Conservation (phyloP, 805 yeast species). For the Myxozyma geophila region DNA sequence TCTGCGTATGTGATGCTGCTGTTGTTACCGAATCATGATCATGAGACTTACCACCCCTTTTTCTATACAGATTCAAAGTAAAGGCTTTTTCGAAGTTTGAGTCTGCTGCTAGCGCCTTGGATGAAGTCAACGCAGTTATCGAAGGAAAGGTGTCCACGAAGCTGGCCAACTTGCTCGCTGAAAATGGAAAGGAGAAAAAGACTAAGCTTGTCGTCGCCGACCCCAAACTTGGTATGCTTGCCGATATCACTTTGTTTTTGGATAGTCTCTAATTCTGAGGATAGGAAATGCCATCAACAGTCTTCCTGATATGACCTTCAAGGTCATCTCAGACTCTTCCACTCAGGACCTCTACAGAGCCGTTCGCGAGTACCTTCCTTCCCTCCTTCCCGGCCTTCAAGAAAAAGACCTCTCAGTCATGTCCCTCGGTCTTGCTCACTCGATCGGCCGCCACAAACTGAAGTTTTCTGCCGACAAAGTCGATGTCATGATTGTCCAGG, state of each 20-base stretch:
- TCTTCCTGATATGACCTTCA: conserved; percentile 77
- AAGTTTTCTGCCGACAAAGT: conserved; percentile 98
- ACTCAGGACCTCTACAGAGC: conserved; percentile 95
- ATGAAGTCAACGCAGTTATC: conserved; percentile 87
- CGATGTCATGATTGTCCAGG: conserved; percentile 98
- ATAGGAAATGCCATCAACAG: conserved; percentile 83
- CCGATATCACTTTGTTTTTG: neutral
- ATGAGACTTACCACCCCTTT: conserved; percentile 59
- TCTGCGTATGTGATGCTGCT: conserved; percentile 31
- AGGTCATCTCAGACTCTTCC: conserved; percentile 92
- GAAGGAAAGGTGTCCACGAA: conserved; percentile 93
- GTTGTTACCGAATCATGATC: conserved; percentile 41
- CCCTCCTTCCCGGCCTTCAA: conserved; percentile 87
- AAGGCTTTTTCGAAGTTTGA: conserved; percentile 94
- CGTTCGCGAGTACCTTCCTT: conserved; percentile 91
- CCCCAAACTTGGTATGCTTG: conserved; percentile 73
- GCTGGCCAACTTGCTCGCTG: conserved; percentile 75
- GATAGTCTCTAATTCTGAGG: neutral
- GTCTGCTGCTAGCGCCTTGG: conserved; percentile 94
- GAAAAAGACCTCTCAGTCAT: conserved; percentile 85
- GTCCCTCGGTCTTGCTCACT: conserved; percentile 98
- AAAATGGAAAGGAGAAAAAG: conserved; percentile 58
- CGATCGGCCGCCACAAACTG: conserved; percentile 96
- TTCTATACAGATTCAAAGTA: conserved; percentile 65
- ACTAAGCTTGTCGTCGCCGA: conserved; percentile 91